phyloP scores from a whole-genome alignment of 2,329 filamentous ascomycete genomes.

The Didymella keratinophila region DNA sequence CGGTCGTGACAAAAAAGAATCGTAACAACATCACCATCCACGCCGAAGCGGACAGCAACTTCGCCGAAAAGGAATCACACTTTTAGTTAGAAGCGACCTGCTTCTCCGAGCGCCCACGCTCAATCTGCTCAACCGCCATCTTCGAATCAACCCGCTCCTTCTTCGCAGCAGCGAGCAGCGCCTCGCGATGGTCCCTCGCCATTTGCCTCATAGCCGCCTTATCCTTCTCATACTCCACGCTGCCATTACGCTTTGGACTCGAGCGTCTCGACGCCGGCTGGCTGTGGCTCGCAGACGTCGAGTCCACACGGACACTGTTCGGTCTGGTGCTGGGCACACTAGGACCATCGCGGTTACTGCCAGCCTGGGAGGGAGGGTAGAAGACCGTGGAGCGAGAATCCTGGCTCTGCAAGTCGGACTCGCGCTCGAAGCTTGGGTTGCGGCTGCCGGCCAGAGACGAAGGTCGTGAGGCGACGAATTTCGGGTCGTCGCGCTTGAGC shows the following conservation, averaged over 20 bases:
- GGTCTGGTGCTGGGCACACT: constrained; percentile 40
- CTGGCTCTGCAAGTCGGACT: constrained; percentile 33
- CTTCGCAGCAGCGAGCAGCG: constrained; percentile 23
- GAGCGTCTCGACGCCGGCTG: constrained; percentile 36
- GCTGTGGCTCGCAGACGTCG: constrained; percentile 31
- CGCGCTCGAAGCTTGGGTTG: constrained; percentile 34
- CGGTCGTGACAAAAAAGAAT: constrained; percentile 2
- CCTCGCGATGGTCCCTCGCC: constrained; percentile 41
- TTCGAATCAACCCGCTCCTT: constrained; percentile 17
- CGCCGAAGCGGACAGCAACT: neutral
- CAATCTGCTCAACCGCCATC: constrained; percentile 25
- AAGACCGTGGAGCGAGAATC: constrained; percentile 44
- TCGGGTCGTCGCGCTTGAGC: constrained; percentile 50
- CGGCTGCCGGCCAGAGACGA: constrained; percentile 32
- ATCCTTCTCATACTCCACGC: constrained; percentile 42
- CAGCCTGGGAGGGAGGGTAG: constrained; percentile 28
- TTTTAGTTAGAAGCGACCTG: constrained; percentile 18
- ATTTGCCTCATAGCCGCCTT: constrained; percentile 37
- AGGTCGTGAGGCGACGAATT: constrained; percentile 38
- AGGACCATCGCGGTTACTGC: constrained; percentile 36
- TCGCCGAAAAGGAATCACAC: neutral
- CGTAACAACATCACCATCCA: neutral
- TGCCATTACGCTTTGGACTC: constrained; percentile 41
- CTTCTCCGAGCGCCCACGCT: constrained; percentile 28
- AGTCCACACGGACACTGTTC: constrained; percentile 37